Evolutionary conservation across 2,329 filamentous ascomycete species (phyloP).

Genomic region (Claviceps sp.): DNA sequence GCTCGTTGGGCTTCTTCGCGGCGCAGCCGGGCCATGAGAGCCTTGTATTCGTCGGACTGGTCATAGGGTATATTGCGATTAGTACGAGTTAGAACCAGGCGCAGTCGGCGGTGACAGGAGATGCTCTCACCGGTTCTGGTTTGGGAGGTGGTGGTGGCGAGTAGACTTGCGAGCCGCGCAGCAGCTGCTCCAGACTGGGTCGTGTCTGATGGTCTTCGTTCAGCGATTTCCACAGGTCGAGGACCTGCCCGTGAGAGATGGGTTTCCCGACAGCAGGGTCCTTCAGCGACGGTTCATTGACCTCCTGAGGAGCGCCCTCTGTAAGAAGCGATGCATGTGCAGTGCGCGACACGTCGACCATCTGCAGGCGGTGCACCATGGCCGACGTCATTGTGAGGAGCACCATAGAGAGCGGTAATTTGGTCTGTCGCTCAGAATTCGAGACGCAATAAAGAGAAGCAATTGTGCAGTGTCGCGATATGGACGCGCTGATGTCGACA

Average conservation of each 20-base stretch:
- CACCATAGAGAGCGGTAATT: slow-evolving; percentile 41
- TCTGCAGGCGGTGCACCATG: slow-evolving; percentile 48
- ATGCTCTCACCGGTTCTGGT: slow-evolving; percentile 52
- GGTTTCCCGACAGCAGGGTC: slow-evolving; percentile 46
- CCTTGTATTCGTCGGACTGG: slow-evolving; percentile 70
- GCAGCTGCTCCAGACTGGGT: slow-evolving; percentile 52
- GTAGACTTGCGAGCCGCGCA: slow-evolving; percentile 62
- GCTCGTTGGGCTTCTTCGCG: slow-evolving; percentile 67
- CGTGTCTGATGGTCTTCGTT: slow-evolving; percentile 8
- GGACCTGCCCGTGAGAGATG: slow-evolving; percentile 57
- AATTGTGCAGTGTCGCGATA: too few relatives aligned
- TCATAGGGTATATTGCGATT: not conserved
- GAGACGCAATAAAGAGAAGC: too few relatives aligned
- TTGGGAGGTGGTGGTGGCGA: slow-evolving; percentile 69
- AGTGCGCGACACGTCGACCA: slow-evolving; percentile 10
- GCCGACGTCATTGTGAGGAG: slow-evolving; percentile 61
- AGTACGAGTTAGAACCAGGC: slow-evolving; percentile 6
- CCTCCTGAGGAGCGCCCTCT: slow-evolving; percentile 7
- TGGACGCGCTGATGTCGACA: too few relatives aligned
- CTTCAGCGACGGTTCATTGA: slow-evolving; percentile 34
- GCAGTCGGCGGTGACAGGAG: not conserved
- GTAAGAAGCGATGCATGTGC: not conserved
- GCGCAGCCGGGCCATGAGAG: slow-evolving; percentile 74
- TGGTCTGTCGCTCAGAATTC: too few relatives aligned
- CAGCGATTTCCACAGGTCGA: slow-evolving; percentile 46